These are phyloP conservation scores for Isochrysis galbana DNA, from an alignment of 78 protist species.

Conservation along the genomic window DNA sequence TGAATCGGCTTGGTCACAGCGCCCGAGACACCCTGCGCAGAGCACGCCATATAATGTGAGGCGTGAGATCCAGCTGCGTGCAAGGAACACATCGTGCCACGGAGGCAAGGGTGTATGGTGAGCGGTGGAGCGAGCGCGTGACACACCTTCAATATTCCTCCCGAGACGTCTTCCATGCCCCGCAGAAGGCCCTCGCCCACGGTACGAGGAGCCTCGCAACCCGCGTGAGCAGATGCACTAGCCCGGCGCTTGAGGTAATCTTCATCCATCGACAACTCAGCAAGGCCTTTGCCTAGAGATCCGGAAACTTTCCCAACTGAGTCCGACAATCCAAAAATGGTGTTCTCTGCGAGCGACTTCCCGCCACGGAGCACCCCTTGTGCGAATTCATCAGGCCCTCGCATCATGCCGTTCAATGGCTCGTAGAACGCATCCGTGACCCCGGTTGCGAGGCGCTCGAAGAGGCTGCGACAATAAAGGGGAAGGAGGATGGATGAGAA, in stretches of 20 bases:
- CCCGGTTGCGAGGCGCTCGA: neutral
- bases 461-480: too few relatives aligned
- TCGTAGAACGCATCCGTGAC: constrained; percentile 14
- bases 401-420: neutral
- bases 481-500: too few relatives aligned
- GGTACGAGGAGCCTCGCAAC: too few relatives aligned
- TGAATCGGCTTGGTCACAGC: neutral
- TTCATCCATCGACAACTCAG: neutral
- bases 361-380: neutral
- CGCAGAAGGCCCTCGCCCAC: neutral
- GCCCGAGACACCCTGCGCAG: constrained; percentile 4
- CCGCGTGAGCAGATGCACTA: too few relatives aligned
- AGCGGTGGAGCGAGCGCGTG: too few relatives aligned
- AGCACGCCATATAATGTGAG: too few relatives aligned
- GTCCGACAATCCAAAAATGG: neutral
- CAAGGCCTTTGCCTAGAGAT: constrained; percentile 4
- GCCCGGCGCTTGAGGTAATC: neutral
- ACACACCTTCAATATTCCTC: neutral
- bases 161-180: neutral
- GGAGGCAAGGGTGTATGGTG: too few relatives aligned
- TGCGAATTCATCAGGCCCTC: constrained; percentile 1
- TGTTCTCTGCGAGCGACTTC: neutral
- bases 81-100: too few relatives aligned
- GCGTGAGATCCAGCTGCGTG: too few relatives aligned
- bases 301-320: neutral